Evolutionary conservation across 257 asterid species (phyloP), one percentile per base, ranked within the genome.

Genomic region (Solanum ossicruentum): DNA sequence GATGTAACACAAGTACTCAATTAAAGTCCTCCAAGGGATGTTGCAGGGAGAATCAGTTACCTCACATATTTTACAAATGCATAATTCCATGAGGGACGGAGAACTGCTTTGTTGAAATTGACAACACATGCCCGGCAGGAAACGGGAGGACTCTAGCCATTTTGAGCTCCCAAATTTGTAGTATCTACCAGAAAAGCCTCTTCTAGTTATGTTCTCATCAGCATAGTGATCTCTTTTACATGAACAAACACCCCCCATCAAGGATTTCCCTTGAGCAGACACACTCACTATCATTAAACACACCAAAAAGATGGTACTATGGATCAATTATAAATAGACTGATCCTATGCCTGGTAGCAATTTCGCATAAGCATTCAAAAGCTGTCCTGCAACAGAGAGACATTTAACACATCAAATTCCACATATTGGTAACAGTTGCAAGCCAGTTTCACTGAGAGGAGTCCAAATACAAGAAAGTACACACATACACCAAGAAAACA

Each of bases 211-310:
- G 75, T 78, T 89, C 81, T 96, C 97, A 73, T 93, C 97, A 66
- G 87, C 97, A 84, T 71, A 93, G 81, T 91, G 93, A 90, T 89
- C 97, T 67, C 92, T 92, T 92, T 96, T 96, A 86, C 98, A 91
- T 18, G 99, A 96, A 91, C 98, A 96, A 86, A 92, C 98, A 86
- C 97, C 93, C 86, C 99, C 99, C 99, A 96, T 96, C 87, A 83
- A 83, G 41, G 85, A 82, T 26, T 61, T 65, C 23, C 23, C 63
- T 61, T 52, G 16, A 61, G 15, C 43, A 15, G 77, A 49, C 20
- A 12, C 18, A 0, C 70, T 80, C 69, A 39, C 15, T 82, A 47
- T 60, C 78, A 23, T 45, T 63, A 21, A 82, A 28, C n/a, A 15
- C 23, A 16, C 16, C 82, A 17, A 26, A 52, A 26, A 28, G 49